Conservation (phyloP, 345 rosid species). For the Diplotaxis tenuifolia region DNA sequence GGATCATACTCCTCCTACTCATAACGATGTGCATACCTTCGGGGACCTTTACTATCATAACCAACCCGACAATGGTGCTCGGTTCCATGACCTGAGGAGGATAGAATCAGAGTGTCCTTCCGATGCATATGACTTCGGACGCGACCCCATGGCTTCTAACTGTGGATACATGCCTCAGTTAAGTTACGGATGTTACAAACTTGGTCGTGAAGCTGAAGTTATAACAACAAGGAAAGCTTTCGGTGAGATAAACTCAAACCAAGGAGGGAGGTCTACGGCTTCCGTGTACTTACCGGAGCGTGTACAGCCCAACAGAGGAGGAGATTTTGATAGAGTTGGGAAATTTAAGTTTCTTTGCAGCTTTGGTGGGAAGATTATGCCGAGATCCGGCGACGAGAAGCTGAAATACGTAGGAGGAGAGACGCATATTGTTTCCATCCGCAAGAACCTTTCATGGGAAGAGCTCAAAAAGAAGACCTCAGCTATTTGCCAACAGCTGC, state of each 20-base stretch:
- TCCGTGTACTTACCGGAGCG: constrained; percentile 30
- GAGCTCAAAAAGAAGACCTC: constrained; percentile 58
- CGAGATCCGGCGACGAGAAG: constrained; percentile 64
- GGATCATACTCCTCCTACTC: constrained; percentile 41
- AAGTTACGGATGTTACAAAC: constrained; percentile 33
- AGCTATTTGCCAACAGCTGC: constrained; percentile 48
- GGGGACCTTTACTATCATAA: constrained; percentile 40
- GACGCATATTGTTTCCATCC: constrained; percentile 59
- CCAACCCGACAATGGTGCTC: constrained; percentile 42
- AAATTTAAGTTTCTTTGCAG: constrained; percentile 68
- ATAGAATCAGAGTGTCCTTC: constrained; percentile 51
- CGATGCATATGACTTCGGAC: constrained; percentile 46
- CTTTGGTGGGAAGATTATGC: constrained; percentile 64
- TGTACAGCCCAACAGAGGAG: constrained; percentile 34
- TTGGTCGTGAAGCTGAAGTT: constrained; percentile 38
- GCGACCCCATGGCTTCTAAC: constrained; percentile 39
- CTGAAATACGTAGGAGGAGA: constrained; percentile 72
- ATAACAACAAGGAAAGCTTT: constrained; percentile 45
- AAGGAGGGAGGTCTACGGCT: constrained; percentile 34
- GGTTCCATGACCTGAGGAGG: constrained; percentile 55
- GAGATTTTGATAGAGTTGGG: constrained; percentile 32
- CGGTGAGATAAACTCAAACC: constrained; percentile 42
- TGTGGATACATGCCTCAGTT: constrained; percentile 41
- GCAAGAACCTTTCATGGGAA: constrained; percentile 49
- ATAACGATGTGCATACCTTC: constrained; percentile 30